A percentile compares a stretch with the other conserved stretches of the same genome.
Conservation (phyloP, 768 basidiomycete genomes). For the Hortiboletus campestris region DNA sequence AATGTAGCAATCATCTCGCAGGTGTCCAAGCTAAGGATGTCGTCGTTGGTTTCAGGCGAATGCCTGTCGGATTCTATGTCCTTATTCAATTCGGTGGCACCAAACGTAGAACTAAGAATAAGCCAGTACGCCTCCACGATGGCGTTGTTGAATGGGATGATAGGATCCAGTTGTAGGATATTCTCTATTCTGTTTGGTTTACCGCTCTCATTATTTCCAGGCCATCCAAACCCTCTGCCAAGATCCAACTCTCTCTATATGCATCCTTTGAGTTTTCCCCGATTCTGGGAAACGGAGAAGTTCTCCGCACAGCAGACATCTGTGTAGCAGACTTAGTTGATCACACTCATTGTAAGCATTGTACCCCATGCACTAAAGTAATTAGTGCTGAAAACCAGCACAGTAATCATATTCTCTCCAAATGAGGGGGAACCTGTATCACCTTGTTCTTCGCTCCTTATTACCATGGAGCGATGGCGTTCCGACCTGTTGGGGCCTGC, state of each 20-base stretch:
- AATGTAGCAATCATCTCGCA: background rate
- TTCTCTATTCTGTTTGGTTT: background rate
- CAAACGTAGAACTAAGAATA: background rate
- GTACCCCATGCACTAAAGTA: too few species aligned
- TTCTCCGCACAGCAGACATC: background rate
- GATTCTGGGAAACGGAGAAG: background rate
- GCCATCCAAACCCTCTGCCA: background rate
- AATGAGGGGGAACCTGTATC: background rate
- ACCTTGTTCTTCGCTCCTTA: background rate
- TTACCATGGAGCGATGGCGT: background rate
- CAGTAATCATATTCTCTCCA: background rate
- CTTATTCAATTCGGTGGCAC: background rate
- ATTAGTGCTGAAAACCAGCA: background rate
- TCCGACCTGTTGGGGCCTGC: background rate
- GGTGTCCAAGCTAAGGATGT: slow-evolving; percentile 12
- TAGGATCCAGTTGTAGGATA: background rate
- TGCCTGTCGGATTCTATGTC: slow-evolving; percentile 13
- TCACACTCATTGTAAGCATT: background rate
- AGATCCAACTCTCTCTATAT: background rate
- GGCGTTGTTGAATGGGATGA: background rate
- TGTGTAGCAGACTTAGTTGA: background rate
- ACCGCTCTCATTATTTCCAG: background rate
- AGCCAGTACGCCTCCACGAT: background rate
- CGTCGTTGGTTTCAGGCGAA: background rate
- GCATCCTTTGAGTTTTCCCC: slow-evolving; percentile 6